Evolutionary conservation across 208 protist genomes (phyloP), one percentile per base, ranked within the genome.

Genomic region (Crithidia fasciculata): DNA sequence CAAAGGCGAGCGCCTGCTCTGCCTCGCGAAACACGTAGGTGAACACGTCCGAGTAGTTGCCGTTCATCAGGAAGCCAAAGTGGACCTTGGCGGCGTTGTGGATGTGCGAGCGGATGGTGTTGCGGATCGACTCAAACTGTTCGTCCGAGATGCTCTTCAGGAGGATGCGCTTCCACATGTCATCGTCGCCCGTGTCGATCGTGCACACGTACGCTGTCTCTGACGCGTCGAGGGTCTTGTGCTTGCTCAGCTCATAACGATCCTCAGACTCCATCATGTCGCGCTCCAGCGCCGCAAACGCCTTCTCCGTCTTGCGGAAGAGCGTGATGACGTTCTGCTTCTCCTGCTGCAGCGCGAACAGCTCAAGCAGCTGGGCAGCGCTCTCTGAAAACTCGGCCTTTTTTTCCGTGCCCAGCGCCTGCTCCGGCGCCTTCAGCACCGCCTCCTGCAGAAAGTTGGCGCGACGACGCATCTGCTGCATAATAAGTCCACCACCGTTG

Each of bases 21-120:
- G 91, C 83, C 56, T 86, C 85, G 40, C 85, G 88, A 72, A 95
- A 96, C 8, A 89, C 88, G 81, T 94, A 96, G 15, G 83, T 92
- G 66, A 95, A 92, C 10, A 96, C 76, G 58, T 94, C 88, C 2
- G 66, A 73, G 55, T 85, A 72, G 78, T 96, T 94, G 69, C 90
- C 89, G 72, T 90, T 94, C 80, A 96, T 89, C 49, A 92, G 67
- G 64, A 96, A 86, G 36, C 90, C 92, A 47, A 88, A 86, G 72
- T 87, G 84, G 61, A 84, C 78, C 59, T 88, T 80, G 28, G 88
- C 92, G 60, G 75, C 55, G 39, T 61, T 77, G 69, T 92, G 74
- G n/a, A 92, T 80, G 60, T 84, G 70, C 18, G 52, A 43, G 2
- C 75, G 71, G 36, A 95, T 80, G 13, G 65, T 80, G 64, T 83